These are phyloP conservation scores for Heimioporus punctisporus DNA, from an alignment of 1,284 basidiomycete genomes.

Conservation along the genomic window DNA sequence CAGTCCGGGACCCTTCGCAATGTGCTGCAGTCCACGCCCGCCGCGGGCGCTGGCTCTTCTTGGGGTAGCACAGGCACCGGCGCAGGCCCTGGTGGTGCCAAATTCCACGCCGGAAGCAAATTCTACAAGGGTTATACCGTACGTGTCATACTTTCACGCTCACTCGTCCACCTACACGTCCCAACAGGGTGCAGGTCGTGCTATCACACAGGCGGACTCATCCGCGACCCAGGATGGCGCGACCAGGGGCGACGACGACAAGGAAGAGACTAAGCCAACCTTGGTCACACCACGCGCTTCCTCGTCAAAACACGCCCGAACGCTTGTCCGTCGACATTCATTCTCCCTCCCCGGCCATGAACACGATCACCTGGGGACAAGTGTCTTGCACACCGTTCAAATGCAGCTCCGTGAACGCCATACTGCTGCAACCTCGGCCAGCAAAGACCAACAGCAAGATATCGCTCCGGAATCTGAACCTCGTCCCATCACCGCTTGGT, in stretches of 20 bases:
- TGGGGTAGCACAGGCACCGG: constrained; percentile 60
- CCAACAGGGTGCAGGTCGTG: constrained; percentile 59
- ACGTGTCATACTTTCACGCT: constrained; percentile 15
- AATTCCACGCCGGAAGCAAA: constrained; percentile 67
- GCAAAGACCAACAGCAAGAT: constrained; percentile 21
- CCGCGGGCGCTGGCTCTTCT: constrained; percentile 52
- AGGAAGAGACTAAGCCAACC: constrained; percentile 47
- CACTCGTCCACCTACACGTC: neutral
- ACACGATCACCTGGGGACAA: constrained; percentile 42
- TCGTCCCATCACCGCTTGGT: constrained; percentile 31
- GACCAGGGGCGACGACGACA: constrained; percentile 53
- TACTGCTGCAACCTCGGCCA: constrained; percentile 35
- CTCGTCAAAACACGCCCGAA: constrained; percentile 32
- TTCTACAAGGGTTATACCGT: constrained; percentile 66
- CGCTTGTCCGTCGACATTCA: constrained; percentile 59
- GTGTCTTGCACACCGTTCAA: constrained; percentile 64
- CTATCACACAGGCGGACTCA: constrained; percentile 70
- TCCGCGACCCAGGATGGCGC: constrained; percentile 51
- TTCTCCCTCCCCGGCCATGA: constrained; percentile 44
- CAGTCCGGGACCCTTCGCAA: constrained; percentile 69
- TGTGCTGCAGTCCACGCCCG: constrained; percentile 57
- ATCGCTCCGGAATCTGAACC: constrained; percentile 13
- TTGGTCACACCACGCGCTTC: constrained; percentile 31
- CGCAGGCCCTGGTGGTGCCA: constrained; percentile 63
- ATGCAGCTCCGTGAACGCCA: constrained; percentile 59